These are phyloP conservation scores for Backusella mclennaniae DNA, from an alignment of 192 early-diverging fungal genomes.

Conservation along the genomic window DNA sequence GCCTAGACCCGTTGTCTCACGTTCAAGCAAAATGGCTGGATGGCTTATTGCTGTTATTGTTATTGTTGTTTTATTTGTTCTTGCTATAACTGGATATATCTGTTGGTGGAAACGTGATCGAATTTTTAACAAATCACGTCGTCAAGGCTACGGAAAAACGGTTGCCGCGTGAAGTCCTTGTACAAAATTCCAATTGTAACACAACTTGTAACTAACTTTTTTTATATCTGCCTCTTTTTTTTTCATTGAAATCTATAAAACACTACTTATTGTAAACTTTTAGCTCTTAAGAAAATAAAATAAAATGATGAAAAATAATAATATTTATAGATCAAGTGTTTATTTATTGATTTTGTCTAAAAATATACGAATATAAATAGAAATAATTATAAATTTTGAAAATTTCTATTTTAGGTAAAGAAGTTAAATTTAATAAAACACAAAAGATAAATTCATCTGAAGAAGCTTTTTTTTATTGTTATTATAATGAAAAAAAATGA, in stretches of 20 bases:
- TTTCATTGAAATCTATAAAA: background rate
- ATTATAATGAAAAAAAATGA: background rate
- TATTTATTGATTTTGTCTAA: background rate
- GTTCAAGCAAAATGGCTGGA: constrained; percentile 32
- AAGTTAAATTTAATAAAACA: background rate
- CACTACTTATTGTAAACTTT: background rate
- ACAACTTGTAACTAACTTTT: background rate
- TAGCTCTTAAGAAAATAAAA: background rate
- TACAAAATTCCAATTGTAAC: background rate
- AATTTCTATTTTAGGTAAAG: background rate
- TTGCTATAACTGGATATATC: constrained; percentile 17
- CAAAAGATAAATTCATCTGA: background rate
- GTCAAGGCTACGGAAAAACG: constrained; percentile 8
- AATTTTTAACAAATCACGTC: background rate
- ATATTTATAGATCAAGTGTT: background rate
- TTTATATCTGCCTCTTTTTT: background rate
- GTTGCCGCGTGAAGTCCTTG: background rate
- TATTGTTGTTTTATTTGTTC: constrained; percentile 37
- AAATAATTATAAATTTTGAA: background rate
- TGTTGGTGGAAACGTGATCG: constrained; percentile 24
- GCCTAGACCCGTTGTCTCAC: constrained; percentile 38
- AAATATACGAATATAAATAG: background rate
- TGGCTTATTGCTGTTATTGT: constrained; percentile 51
- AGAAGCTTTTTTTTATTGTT: background rate
- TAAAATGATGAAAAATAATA: background rate